phyloP scores from a whole-genome alignment of 139 green algal species.

The Dunaliella primolecta region DNA sequence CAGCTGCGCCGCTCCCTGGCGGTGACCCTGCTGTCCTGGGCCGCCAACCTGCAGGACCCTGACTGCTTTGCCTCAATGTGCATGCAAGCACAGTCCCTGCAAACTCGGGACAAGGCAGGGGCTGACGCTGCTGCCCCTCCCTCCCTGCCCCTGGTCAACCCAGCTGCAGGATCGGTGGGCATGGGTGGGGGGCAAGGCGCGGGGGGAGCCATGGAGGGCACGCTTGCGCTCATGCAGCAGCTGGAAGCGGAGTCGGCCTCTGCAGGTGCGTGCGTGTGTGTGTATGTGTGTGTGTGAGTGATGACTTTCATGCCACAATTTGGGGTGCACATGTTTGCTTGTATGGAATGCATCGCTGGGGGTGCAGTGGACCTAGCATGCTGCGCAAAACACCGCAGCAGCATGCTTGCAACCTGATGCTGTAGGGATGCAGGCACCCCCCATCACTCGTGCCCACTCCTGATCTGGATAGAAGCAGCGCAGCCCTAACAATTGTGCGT shows the following conservation, averaged over 20 bases:
- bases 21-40: slow-evolving; percentile 61
- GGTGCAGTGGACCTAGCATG: too few relatives aligned
- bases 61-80: not conserved
- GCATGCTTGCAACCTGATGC: too few relatives aligned
- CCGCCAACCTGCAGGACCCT: slow-evolving; percentile 47
- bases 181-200: not conserved
- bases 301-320: too few relatives aligned
- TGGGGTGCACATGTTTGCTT: too few relatives aligned
- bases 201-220: slow-evolving; percentile 6
- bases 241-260: slow-evolving; percentile 4
- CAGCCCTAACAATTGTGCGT: too few relatives aligned
- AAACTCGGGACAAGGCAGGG: not conserved
- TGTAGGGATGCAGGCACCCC: too few relatives aligned
- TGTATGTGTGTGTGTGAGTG: too few relatives aligned
- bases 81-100: not conserved
- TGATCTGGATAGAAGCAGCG: too few relatives aligned
- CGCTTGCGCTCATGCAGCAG: not conserved
- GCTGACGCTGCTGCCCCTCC: not conserved
- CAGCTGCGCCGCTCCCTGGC: slow-evolving; percentile 59
- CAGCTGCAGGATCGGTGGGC: not conserved
- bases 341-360: too few relatives aligned
- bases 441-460: too few relatives aligned
- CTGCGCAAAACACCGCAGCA: too few relatives aligned
- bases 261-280: not conserved
- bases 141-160: not conserved